These are phyloP conservation scores for Carpinus fangiana DNA, from an alignment of 306 rosid species.

Conservation along the genomic window DNA sequence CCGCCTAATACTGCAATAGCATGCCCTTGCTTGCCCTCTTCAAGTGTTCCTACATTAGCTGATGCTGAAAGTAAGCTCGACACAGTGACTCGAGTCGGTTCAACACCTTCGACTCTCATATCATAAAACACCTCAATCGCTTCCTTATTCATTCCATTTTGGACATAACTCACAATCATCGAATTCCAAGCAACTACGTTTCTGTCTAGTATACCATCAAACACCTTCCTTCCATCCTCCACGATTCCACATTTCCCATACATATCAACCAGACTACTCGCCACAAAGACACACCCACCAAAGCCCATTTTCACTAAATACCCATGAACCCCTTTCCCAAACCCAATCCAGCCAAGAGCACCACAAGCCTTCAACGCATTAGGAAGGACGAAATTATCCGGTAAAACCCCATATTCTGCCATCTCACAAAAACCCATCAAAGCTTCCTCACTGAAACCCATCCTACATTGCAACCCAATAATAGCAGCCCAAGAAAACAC, in stretches of 20 bases:
- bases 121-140: constrained; percentile 50
- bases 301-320: constrained; percentile 50
- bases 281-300: constrained; percentile 59
- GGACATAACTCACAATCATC: constrained; percentile 56
- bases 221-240: constrained; percentile 66
- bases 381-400: constrained; percentile 82
- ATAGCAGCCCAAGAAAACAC: constrained; percentile 87
- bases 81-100: constrained; percentile 59
- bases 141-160: constrained; percentile 61
- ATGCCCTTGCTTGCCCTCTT: constrained; percentile 81
- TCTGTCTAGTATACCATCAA: constrained; percentile 54
- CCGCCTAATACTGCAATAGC: constrained; percentile 58
- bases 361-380: constrained; percentile 84
- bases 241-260: constrained; percentile 79
- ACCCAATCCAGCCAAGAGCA: constrained; percentile 44
- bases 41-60: constrained; percentile 50
- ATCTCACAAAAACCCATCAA: constrained; percentile 49
- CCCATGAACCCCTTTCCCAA: constrained; percentile 73
- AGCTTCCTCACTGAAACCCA: constrained; percentile 50
- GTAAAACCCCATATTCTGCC: constrained; percentile 49
- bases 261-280: constrained; percentile 77
- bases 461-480: constrained; percentile 60
- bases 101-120: constrained; percentile 57
- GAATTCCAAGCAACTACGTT: constrained; percentile 79
- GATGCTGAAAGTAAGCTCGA: constrained; percentile 68